Evolutionary conservation across 208 protist genomes (phyloP), one percentile per base, ranked within the genome.

Genomic region (Hexamita inflata): DNA sequence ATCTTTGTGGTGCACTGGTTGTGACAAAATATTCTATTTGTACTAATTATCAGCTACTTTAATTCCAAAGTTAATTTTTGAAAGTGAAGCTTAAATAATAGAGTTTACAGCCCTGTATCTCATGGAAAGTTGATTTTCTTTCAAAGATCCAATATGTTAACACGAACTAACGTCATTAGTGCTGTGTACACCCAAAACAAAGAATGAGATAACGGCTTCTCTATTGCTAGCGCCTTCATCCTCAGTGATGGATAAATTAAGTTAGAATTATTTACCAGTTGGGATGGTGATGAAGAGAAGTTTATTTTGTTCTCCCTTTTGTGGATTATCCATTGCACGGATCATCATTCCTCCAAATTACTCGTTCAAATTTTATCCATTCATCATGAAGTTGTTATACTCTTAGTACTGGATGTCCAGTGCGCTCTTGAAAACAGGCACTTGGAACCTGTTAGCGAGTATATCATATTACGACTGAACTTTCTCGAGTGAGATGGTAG

Each of bases 51-150:
- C 64, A 11, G 64, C 2, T 19, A 70, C 40, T 49, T 70, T 70
- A n/a, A 70, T 70, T n/a, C 64, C 64, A 49, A 70, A 70, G 35
- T 70, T 45, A 29, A 70, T n/a, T n/a, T 42, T 15, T 29, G 64
- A 7, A 32, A 19, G 11, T 15, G 34, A 30, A 28, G 35, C 9
- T n/a, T n/a, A 53, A 24, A 53, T 53, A 45, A 32, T 7, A 70
- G 2, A 45, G n/a, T 34, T 49, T 7, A 7, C 60, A 30, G 34
- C 29, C 13, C 15, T 24, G 34, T 38, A 49, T 38, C 42, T 29
- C 42, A 70, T n/a, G 64, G 42, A 29, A 45, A 49, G 35, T 45
- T 45, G 2, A 70, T 7, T 24, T 30, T 24, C 11, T 70, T 70
- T 49, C 2, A 57, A 45, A 45, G 35, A n/a, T 70, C 35, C 7